Conservation (phyloP, 306 rosid genomes). For the Acacia confusa region DNA sequence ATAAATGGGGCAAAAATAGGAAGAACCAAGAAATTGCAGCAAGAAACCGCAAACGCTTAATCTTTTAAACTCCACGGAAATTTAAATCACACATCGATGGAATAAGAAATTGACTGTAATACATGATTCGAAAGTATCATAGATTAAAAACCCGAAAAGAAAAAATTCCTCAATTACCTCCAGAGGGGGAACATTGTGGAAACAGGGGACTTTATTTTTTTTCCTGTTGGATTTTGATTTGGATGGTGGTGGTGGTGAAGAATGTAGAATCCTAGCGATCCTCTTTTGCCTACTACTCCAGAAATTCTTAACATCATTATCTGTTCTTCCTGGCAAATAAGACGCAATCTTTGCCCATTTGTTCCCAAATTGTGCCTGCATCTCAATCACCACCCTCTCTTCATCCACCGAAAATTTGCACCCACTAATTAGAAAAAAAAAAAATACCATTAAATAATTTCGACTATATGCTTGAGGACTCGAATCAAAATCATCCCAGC, state of each 20-base stretch:
- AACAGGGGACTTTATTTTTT: conserved; percentile 34
- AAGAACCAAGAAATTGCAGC: neutral
- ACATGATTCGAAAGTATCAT: neutral
- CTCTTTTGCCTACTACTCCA: conserved; percentile 97
- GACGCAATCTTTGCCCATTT: conserved; percentile 94
- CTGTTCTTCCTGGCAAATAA: conserved; percentile 74
- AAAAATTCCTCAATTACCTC: conserved; percentile 44
- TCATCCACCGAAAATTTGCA: conserved; percentile 87
- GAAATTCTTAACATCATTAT: conserved; percentile 92
- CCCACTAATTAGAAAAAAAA: conserved; percentile 47
- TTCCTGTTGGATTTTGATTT: conserved; percentile 47
- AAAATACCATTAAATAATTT: neutral
- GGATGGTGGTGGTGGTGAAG: conserved; percentile 42
- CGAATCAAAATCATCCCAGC: neutral
- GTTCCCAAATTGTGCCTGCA: conserved; percentile 85
- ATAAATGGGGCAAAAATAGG: neutral
- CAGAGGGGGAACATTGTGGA: conserved; percentile 30
- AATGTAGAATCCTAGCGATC: conserved; percentile 67
- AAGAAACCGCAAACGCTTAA: neutral
- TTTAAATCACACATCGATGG: neutral
- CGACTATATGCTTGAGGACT: neutral
- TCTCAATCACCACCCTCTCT: conserved; percentile 84
- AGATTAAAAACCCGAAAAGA: neutral
- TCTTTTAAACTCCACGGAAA: neutral
- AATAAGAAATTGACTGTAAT: neutral